Evolutionary conservation across 169 alveolate species (phyloP), one percentile per base, ranked within the genome.

Genomic region (Plasmodium blacklocki): DNA sequence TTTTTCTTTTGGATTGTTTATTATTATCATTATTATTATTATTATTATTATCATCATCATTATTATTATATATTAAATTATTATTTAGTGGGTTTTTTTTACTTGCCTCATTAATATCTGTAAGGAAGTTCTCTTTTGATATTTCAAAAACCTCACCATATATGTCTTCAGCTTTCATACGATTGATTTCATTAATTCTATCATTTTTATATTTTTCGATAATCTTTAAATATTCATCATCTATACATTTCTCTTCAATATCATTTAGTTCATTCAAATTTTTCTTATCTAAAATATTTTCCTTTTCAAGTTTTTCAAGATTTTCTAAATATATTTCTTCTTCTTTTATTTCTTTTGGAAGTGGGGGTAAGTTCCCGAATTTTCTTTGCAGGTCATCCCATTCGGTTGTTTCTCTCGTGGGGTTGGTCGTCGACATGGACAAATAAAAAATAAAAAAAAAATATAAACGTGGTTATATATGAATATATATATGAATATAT

Each of bases 331-430:
- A 93, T 62, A 94, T 86, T 43, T 92, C 96, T 78, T 96, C 98
- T 47, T 96, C 95, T 14, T 96, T 96, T 58, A 93, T 94, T 49
- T 88, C 96, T 59, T 50, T 74, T 56, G 91, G 95, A 4, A 95
- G 83, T 86, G 96, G 95, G 12, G 97, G 96, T 76, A 94, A 89
- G 54, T 96, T 96, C 18, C 98, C 98, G 63, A 89, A 93, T 88
- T 95, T 96, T 54, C 97, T 93, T 95, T 96, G 97, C 75, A 96
- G 89, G 67, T 95, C 97, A 83, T 96, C 98, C 98, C 98, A 96
- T 73, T 96, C 98, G 2, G 98, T 96, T 49, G 97, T 95, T 18
- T 93, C 94, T 15, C 88, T 74, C 3, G 97, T 94, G 6, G 98
- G 98, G 74, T 96, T 94, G 11, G 98, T 96, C 4, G 98, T 96